These are phyloP conservation scores for Stagonosporopsis tanaceti DNA, from an alignment of 2,329 filamentous ascomycete genomes.

Conservation along the genomic window DNA sequence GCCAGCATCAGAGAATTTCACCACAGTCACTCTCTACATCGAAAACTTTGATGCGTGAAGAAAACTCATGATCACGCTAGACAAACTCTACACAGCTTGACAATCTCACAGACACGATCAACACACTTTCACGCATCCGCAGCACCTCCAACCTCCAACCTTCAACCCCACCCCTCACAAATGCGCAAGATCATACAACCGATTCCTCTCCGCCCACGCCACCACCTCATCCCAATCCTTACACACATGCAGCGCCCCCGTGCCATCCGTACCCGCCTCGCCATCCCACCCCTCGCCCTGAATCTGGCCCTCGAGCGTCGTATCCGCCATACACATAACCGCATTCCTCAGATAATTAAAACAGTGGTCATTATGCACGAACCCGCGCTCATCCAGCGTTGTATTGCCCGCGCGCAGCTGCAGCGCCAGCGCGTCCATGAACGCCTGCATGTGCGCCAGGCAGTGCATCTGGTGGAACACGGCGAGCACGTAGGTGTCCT, in stretches of 20 bases:
- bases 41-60: too few species aligned
- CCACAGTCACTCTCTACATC: too few species aligned
- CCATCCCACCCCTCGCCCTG: conserved; percentile 10
- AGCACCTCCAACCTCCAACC: too few species aligned
- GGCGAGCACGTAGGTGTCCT: conserved; percentile 24
- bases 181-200: conserved; percentile 17
- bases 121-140: too few species aligned
- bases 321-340: conserved; percentile 37
- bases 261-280: conserved; percentile 27
- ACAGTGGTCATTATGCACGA: conserved; percentile 41
- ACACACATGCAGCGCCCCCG: conserved; percentile 30
- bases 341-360: conserved; percentile 40
- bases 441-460: conserved; percentile 25
- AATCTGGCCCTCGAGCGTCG: conserved; percentile 35
- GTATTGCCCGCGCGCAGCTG: conserved; percentile 27
- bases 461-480: conserved; percentile 34
- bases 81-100: too few species aligned
- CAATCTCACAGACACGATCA: too few species aligned
- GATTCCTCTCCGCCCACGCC: conserved; percentile 16
- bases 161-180: neutral
- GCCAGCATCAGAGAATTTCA: too few species aligned
- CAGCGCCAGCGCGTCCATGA: conserved; percentile 25
- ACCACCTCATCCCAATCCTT: conserved; percentile 28
- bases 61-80: too few species aligned
- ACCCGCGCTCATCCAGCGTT: conserved; percentile 24